Evolutionary conservation across 768 basidiomycete species (phyloP).

Genomic region (Auriscalpium microsporum): DNA sequence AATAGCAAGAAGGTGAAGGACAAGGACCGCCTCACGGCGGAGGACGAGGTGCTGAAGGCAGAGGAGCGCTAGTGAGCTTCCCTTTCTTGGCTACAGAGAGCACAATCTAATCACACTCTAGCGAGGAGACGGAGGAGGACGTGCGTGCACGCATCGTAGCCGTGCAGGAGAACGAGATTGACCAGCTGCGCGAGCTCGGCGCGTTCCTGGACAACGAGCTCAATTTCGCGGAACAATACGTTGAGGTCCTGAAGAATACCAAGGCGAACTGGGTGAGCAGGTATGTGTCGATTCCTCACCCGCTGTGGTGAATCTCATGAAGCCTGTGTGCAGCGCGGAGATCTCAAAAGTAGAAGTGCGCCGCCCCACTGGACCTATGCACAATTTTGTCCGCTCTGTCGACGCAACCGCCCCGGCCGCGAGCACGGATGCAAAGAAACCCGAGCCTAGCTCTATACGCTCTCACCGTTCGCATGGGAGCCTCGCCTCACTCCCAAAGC

Average conservation of each 20-base stretch:
- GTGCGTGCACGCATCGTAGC: conserved; percentile 70
- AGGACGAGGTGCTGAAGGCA: conserved; percentile 69
- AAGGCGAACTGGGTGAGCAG: conserved; percentile 54
- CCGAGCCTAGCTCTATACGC: background rate
- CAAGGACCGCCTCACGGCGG: conserved; percentile 60
- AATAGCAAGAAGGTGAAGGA: conserved; percentile 77
- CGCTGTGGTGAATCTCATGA: background rate
- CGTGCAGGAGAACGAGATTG: conserved; percentile 72
- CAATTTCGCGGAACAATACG: conserved; percentile 64
- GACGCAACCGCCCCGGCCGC: conserved; percentile 5
- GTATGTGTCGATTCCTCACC: conserved; percentile 30
- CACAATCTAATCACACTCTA: conserved; percentile 20
- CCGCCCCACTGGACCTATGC: conserved; percentile 11
- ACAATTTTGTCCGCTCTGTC: conserved; percentile 5
- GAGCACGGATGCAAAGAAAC: conserved; percentile 5
- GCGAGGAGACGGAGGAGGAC: conserved; percentile 83
- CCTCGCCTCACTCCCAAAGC: background rate
- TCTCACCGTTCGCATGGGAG: background rate
- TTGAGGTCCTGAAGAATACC: conserved; percentile 64
- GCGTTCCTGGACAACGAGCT: conserved; percentile 66
- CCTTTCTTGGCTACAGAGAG: background rate
- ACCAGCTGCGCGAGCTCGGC: conserved; percentile 63
- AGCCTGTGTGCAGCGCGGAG: background rate
- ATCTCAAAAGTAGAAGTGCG: conserved; percentile 7
- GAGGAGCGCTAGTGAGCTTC: conserved; percentile 44